Percentiles rank a stretch among this genome's conserved stretches.
phyloP scores from a whole-genome alignment of 2,329 filamentous ascomycete species.

The Alternaria infectoria region DNA sequence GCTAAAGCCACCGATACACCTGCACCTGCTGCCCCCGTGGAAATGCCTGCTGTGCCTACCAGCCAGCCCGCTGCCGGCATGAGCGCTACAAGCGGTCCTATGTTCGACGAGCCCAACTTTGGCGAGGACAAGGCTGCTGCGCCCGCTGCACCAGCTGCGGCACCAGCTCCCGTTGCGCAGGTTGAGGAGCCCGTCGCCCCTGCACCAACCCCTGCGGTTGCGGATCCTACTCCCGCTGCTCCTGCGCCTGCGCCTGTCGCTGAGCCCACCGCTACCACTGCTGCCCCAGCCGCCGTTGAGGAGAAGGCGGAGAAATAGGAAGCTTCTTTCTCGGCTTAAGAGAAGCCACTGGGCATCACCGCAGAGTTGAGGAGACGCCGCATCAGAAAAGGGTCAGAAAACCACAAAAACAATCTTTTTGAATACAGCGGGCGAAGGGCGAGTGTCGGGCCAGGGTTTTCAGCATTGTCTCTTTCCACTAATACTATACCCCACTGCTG shows the following conservation, averaged over 20 bases:
- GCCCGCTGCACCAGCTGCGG: constrained; percentile 19
- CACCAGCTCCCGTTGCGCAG: constrained; percentile 12
- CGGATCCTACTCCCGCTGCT: not conserved
- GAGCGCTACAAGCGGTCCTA: constrained; percentile 48
- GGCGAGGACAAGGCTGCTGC: constrained; percentile 21
- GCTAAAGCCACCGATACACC: constrained; percentile 19
- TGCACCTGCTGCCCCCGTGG: constrained; percentile 22
- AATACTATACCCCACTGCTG: constrained; percentile 45
- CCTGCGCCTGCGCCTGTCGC: not conserved
- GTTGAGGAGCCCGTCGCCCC: constrained; percentile 1
- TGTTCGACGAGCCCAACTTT: constrained; percentile 43
- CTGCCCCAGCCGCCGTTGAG: not conserved
- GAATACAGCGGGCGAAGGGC: not conserved
- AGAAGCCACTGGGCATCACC: not conserved
- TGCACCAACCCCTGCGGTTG: not conserved
- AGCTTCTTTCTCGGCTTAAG: not conserved
- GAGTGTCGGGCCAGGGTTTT: not conserved
- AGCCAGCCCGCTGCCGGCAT: constrained; percentile 44
- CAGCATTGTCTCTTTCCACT: constrained; percentile 24
- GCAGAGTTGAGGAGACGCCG: not conserved
- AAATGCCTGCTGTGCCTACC: constrained; percentile 32
- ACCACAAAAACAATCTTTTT: not conserved
- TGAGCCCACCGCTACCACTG: not conserved
- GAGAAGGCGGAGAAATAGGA: constrained; percentile 9
- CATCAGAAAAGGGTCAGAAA: not conserved